These are phyloP conservation scores for Fusarium sambucinum DNA, from an alignment of 2,329 filamentous ascomycete species.

Conservation along the genomic window DNA sequence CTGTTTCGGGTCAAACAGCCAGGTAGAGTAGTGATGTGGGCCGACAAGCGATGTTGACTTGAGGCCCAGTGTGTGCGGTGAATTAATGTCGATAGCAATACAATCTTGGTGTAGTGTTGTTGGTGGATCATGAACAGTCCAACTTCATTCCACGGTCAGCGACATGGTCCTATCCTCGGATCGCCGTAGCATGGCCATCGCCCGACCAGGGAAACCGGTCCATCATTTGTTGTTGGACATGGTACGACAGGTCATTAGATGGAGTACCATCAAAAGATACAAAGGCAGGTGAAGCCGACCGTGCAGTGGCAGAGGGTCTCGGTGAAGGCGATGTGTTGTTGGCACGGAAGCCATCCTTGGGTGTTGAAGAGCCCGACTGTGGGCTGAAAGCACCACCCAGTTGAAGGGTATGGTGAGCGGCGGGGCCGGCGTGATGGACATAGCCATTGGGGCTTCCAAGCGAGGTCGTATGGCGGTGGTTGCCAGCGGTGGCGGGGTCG, in stretches of 20 bases:
- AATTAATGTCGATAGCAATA: conserved; percentile 32
- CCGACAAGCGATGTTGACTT: conserved; percentile 1
- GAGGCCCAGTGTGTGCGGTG: conserved; percentile 8
- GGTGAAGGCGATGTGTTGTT: conserved; percentile 49
- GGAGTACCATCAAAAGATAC: conserved; percentile 62
- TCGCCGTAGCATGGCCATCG: conserved; percentile 65
- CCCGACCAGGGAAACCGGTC: conserved; percentile 62
- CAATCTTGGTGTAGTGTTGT: conserved; percentile 22
- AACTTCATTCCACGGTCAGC: conserved; percentile 34
- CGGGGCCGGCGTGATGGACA: conserved; percentile 52
- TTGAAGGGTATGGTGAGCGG: conserved; percentile 59
- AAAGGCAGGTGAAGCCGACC: conserved; percentile 61
- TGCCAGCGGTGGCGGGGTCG: conserved; percentile 40
- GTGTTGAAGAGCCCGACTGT: conserved; percentile 37
- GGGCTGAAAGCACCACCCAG: conserved; percentile 38
- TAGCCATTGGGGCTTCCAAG: conserved; percentile 32
- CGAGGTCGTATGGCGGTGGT: conserved; percentile 23
- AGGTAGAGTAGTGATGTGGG: conserved; percentile 24
- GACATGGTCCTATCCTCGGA: conserved; percentile 53
- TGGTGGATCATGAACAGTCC: conserved; percentile 23
- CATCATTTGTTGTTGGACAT: conserved; percentile 56
- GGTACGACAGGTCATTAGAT: conserved; percentile 56
- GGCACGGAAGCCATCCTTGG: conserved; percentile 48
- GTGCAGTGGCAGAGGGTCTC: conserved; percentile 53
- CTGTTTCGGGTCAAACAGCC: conserved; percentile 42